phyloP scores from a whole-genome alignment of 805 yeast genomes.

The Groenewaldozyma tartarivorans region DNA sequence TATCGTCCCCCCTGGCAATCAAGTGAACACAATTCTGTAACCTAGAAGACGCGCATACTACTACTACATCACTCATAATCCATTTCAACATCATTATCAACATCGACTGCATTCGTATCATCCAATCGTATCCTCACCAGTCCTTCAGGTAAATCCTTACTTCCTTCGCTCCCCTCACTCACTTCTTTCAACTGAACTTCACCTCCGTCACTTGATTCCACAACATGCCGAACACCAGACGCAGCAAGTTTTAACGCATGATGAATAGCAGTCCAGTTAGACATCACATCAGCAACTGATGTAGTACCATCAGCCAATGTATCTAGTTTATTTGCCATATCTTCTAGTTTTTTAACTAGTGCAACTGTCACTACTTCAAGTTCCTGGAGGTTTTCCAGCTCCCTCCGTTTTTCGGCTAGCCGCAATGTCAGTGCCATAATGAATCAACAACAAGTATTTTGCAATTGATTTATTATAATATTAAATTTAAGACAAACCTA shows the following conservation, averaged over 20 bases:
- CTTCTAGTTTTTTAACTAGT: slow-evolving; percentile 39
- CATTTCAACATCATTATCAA: background rate
- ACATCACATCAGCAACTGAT: slow-evolving; percentile 47
- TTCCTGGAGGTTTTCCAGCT: slow-evolving; percentile 40
- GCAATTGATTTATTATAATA: too few relatives aligned
- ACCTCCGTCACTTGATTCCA: slow-evolving; percentile 31
- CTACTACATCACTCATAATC: background rate
- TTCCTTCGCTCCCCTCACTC: slow-evolving; percentile 8
- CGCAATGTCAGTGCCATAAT: background rate
- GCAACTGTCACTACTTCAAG: slow-evolving; percentile 38
- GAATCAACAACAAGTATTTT: too few relatives aligned
- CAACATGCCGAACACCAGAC: slow-evolving; percentile 20
- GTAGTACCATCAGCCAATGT: slow-evolving; percentile 48
- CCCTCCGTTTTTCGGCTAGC: slow-evolving; percentile 38
- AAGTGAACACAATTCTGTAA: too few relatives aligned
- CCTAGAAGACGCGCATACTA: too few relatives aligned
- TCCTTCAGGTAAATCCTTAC: slow-evolving; percentile 19
- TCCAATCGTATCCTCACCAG: slow-evolving; percentile 25
- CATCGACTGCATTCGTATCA: slow-evolving; percentile 13
- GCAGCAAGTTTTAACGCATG: slow-evolving; percentile 53
- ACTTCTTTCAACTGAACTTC: slow-evolving; percentile 27
- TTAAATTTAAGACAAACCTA: too few relatives aligned
- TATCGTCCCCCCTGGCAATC: too few relatives aligned
- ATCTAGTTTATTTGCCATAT: slow-evolving; percentile 39
- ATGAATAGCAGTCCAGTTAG: slow-evolving; percentile 57